Conservation (phyloP, 192 early-diverging fungal genomes). For the Coemansia sp. region DNA sequence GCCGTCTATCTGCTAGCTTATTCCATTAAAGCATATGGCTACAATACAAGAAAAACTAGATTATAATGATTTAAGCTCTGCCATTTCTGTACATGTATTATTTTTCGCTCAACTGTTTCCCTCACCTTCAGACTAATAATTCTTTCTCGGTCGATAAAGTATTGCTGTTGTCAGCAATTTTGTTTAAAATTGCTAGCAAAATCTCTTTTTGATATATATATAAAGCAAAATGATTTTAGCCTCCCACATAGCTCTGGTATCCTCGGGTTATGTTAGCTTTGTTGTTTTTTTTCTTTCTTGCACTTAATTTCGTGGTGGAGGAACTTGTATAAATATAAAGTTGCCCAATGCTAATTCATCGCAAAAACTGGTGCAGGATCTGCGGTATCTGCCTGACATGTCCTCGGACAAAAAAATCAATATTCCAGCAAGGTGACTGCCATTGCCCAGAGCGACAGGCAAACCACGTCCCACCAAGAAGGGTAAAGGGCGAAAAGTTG, state of each 20-base stretch:
- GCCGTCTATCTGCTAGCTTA: not conserved
- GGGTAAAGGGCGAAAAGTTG: slow-evolving; percentile 41
- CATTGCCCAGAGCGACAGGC: slow-evolving; percentile 31
- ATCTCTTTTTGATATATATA: too few species aligned
- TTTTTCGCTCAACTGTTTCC: not conserved
- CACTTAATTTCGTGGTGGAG: not conserved
- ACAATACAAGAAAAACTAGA: not conserved
- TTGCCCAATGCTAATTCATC: slow-evolving; percentile 31
- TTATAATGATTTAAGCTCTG: not conserved
- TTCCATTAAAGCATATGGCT: not conserved
- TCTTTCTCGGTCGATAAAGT: not conserved
- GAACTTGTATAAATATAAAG: not conserved
- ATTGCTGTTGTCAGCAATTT: too few species aligned
- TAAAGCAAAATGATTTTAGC: too few species aligned
- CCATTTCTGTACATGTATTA: not conserved
- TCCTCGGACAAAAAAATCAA: slow-evolving; percentile 31
- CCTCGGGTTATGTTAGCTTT: too few species aligned
- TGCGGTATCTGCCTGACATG: slow-evolving; percentile 50
- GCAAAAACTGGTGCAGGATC: slow-evolving; percentile 55
- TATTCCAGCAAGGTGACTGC: slow-evolving; percentile 43
- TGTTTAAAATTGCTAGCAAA: too few species aligned
- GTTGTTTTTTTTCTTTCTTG: not conserved
- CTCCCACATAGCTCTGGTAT: too few species aligned
- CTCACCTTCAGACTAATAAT: not conserved
- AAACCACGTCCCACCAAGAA: slow-evolving; percentile 41